These are phyloP conservation scores for Candida odintsovae DNA, from an alignment of 805 yeast genomes.

Conservation along the genomic window DNA sequence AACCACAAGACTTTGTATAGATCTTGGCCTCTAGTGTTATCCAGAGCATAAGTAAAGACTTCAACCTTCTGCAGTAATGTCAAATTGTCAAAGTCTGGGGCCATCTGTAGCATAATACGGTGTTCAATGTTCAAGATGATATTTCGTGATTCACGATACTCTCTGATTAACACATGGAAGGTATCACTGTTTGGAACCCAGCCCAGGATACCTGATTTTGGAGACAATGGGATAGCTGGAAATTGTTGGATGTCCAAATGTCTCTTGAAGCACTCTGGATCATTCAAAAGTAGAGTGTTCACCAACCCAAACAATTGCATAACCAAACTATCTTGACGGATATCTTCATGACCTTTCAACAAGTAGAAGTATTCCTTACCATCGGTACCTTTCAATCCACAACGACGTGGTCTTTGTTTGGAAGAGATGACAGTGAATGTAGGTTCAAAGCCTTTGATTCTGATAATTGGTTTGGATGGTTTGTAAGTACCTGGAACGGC, in stretches of 20 bases:
- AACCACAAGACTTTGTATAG: slow-evolving; percentile 93
- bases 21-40: slow-evolving; percentile 95
- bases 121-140: slow-evolving; percentile 89
- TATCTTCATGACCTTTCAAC: slow-evolving; percentile 95
- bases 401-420: slow-evolving; percentile 90
- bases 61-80: slow-evolving; percentile 91
- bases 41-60: slow-evolving; percentile 92
- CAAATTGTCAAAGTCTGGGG: slow-evolving; percentile 86
- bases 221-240: slow-evolving; percentile 93
- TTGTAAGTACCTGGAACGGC: slow-evolving; percentile 94
- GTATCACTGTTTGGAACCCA: slow-evolving; percentile 99
- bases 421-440: slow-evolving; percentile 84
- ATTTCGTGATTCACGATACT: slow-evolving; percentile 87
- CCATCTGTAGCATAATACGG: slow-evolving; percentile 95
- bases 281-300: slow-evolving; percentile 80
- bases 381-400: slow-evolving; percentile 78
- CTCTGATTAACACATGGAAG: slow-evolving; percentile 86
- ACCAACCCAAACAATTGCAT: slow-evolving; percentile 97
- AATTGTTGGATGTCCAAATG: slow-evolving; percentile 89
- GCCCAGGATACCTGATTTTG: slow-evolving; percentile 91
- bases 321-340: slow-evolving; percentile 93
- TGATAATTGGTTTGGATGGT: slow-evolving; percentile 73
- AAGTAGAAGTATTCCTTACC: slow-evolving; percentile 82
- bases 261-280: slow-evolving; percentile 93
- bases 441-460: slow-evolving; percentile 74